Conservation (phyloP, 1,284 basidiomycete genomes). For the Rhodotorula glutinis region DNA sequence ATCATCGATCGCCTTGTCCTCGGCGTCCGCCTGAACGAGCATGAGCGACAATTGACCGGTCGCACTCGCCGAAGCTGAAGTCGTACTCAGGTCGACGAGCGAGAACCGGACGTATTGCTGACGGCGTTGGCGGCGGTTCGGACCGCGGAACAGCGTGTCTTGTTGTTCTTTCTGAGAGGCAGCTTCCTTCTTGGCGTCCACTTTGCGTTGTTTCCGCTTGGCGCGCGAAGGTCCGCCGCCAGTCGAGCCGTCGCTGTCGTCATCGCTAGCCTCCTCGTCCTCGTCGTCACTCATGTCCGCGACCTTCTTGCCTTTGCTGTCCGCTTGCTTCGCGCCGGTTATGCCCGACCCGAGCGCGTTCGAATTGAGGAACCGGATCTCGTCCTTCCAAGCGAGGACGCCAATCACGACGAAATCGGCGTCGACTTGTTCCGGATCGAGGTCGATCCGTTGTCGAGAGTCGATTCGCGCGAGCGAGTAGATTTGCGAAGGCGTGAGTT, state of each 20-base stretch:
- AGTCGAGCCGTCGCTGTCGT: constrained; percentile 5
- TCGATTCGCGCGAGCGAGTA: constrained; percentile 78
- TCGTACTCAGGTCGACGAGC: constrained; percentile 71
- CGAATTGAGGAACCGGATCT: constrained; percentile 58
- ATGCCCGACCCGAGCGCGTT: constrained; percentile 10
- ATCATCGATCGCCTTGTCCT: constrained; percentile 33
- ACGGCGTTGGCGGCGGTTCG: constrained; percentile 44
- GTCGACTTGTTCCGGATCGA: constrained; percentile 63
- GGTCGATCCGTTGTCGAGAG: constrained; percentile 76
- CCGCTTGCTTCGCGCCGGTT: neutral
- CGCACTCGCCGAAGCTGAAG: constrained; percentile 58
- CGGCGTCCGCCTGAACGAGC: constrained; percentile 79
- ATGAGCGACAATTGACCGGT: constrained; percentile 78
- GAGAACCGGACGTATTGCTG: constrained; percentile 71
- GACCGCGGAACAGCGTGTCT: constrained; percentile 11
- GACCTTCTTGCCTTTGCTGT: constrained; percentile 6
- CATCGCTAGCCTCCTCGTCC: neutral
- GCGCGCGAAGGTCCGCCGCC: no score
- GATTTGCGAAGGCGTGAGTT: constrained; percentile 77
- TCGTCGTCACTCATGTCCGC: neutral
- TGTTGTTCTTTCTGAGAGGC: neutral
- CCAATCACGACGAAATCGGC: constrained; percentile 90
- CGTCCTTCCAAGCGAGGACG: constrained; percentile 78
- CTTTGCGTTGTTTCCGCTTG: no score
- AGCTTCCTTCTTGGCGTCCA: no score